A percentile compares a stretch with the other conserved stretches of the same genome.
phyloP scores from a whole-genome alignment of 176 grass and related monocot species.

The Thalia dealbata region DNA sequence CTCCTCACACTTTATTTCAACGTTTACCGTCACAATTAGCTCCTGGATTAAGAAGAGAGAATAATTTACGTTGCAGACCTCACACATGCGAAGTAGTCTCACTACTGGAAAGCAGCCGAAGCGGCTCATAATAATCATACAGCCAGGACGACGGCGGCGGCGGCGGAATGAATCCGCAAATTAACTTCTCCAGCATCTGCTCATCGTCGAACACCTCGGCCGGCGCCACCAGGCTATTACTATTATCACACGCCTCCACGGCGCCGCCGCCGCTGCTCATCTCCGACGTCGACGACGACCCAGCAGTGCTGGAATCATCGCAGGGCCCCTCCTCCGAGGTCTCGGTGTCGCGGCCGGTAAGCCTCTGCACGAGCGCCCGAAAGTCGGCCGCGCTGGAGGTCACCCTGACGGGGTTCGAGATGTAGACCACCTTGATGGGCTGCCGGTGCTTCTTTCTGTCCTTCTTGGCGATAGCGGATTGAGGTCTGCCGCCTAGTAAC shows the following conservation, averaged over 20 bases:
- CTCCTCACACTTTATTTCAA: not conserved
- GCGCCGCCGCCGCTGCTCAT: not conserved
- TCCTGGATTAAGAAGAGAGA: too few species aligned
- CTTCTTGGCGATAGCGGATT: not conserved
- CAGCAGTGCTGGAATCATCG: too few species aligned
- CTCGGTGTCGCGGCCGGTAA: conserved; percentile 13
- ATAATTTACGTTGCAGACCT: too few species aligned
- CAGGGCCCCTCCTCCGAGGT: too few species aligned
- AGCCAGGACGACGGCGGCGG: not conserved
- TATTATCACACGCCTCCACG: not conserved
- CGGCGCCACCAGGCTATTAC: not conserved
- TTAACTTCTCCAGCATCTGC: not conserved
- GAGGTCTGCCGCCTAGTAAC: not conserved
- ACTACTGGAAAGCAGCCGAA: too few species aligned
- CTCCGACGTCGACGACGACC: too few species aligned
- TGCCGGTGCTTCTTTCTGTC: not conserved
- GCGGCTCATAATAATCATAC: not conserved
- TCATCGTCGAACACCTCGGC: not conserved
- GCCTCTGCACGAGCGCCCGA: conserved; percentile 11
- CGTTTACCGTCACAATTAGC: too few species aligned
- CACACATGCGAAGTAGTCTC: too few species aligned
- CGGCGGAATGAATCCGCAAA: not conserved
- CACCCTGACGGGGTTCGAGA: conserved; percentile 17
- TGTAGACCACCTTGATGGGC: conserved; percentile 17
- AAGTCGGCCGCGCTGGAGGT: conserved; percentile 4